A percentile compares a stretch with the other conserved stretches of the same genome.
Evolutionary conservation across 108 stramenopile species (phyloP).

Genomic region (Discostella pseudostelligera): DNA sequence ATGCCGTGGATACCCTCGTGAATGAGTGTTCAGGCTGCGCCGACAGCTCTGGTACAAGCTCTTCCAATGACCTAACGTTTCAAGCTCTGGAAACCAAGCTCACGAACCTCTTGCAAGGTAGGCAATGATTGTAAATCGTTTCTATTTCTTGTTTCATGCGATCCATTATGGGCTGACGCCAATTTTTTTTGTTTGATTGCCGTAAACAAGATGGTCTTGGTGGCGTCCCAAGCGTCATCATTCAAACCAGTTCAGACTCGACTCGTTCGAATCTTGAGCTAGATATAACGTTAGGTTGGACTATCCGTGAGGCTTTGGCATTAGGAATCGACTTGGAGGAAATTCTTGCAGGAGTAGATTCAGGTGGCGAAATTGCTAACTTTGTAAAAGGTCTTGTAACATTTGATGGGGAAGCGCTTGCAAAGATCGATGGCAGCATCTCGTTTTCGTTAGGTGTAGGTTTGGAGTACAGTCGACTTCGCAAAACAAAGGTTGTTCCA

Average conservation of each 20-base stretch:
- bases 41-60: neutral
- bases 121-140: neutral
- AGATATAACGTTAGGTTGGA: conserved; percentile 18
- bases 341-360: conserved; percentile 22
- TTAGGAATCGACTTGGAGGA: conserved; percentile 28
- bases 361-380: conserved; percentile 16
- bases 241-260: conserved; percentile 3
- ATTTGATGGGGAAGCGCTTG: conserved; percentile 12
- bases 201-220: conserved; percentile 36
- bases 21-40: conserved; percentile 1
- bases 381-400: conserved; percentile 14
- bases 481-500: conserved; percentile 10
- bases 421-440: conserved; percentile 14
- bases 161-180: no score
- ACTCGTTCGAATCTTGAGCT: conserved; percentile 9
- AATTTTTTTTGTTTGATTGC: conserved; percentile 17
- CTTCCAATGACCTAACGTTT: neutral
- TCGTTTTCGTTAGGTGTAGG: conserved; percentile 31
- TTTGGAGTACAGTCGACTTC: conserved; percentile 12
- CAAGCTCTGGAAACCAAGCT: conserved; percentile 6
- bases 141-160: conserved; percentile 13
- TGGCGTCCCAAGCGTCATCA: conserved; percentile 17
- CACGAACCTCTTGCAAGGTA: conserved; percentile 4
- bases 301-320: conserved; percentile 4
- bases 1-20: conserved; percentile 4